These are phyloP conservation scores for Megacollybia marginata DNA, from an alignment of 768 basidiomycete species.

Conservation along the genomic window DNA sequence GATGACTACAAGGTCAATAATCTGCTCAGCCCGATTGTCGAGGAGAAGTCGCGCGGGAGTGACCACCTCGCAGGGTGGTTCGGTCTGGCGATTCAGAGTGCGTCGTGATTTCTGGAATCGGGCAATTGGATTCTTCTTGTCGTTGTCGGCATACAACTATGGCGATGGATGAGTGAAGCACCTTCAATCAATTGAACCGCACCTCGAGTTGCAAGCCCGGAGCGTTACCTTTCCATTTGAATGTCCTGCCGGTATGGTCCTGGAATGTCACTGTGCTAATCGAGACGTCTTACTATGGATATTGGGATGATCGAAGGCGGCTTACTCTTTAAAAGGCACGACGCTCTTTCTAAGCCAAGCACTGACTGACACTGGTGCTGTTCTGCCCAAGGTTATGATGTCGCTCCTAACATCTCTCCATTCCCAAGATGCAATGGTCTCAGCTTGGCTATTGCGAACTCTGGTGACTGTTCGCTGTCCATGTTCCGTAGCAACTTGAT, in stretches of 20 bases:
- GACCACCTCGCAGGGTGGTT: slow-evolving; percentile 11
- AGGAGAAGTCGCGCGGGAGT: slow-evolving; percentile 25
- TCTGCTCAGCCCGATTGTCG: slow-evolving; percentile 23
- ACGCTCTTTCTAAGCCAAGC: slow-evolving; percentile 34
- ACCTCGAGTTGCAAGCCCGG: slow-evolving; percentile 29
- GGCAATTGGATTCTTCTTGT: slow-evolving; percentile 28
- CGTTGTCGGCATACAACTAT: slow-evolving; percentile 27
- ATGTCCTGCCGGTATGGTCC: slow-evolving; percentile 24
- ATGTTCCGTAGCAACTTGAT: slow-evolving; percentile 28
- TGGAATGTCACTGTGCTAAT: slow-evolving; percentile 29
- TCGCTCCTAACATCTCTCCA: slow-evolving; percentile 32
- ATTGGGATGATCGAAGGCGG: neutral
- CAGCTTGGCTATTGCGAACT: slow-evolving; percentile 23
- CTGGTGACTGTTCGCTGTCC: slow-evolving; percentile 22
- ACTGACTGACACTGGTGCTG: slow-evolving; percentile 20
- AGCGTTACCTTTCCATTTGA: slow-evolving; percentile 34
- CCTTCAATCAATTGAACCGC: slow-evolving; percentile 1
- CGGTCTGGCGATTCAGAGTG: slow-evolving; percentile 9
- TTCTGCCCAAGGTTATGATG: slow-evolving; percentile 26
- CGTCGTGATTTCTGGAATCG: slow-evolving; percentile 23
- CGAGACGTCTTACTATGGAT: neutral
- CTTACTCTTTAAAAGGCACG: slow-evolving; percentile 33
- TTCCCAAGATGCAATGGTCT: slow-evolving; percentile 27
- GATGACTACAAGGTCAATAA: slow-evolving; percentile 29
- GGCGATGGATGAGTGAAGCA: no score